phyloP scores from a whole-genome alignment of 768 basidiomycete genomes.

The Phanerochaete carnosa region DNA sequence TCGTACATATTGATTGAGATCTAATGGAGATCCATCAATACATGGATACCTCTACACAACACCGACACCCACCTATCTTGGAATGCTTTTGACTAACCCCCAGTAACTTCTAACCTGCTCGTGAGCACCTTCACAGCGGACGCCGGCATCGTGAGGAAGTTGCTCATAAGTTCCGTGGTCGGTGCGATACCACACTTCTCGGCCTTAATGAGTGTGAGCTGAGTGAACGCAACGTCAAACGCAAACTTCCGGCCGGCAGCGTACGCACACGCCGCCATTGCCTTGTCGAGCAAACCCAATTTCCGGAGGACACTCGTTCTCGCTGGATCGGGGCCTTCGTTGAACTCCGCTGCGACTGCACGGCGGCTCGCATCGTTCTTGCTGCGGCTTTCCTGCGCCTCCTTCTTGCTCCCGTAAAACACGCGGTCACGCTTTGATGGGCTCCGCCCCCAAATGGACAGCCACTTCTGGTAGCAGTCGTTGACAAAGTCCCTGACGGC shows the following conservation, averaged over 20 bases:
- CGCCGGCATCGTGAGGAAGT: neutral
- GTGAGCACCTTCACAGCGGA: neutral
- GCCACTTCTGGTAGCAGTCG: neutral
- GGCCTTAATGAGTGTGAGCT: constrained; percentile 57
- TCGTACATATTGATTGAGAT: neutral
- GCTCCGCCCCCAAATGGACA: neutral
- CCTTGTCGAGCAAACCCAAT: neutral
- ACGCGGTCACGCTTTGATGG: neutral
- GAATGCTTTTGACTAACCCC: neutral
- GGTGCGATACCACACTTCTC: constrained; percentile 18
- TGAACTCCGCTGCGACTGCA: neutral
- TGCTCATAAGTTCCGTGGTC: constrained; percentile 13
- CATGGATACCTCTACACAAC: too few relatives aligned
- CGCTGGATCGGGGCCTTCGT: neutral
- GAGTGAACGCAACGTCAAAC: constrained; percentile 51
- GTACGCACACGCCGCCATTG: constrained; percentile 51
- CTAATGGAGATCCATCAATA: too few relatives aligned
- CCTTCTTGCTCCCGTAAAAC: neutral
- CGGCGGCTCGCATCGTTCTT: neutral
- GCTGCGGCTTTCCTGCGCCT: neutral
- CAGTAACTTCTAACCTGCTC: neutral
- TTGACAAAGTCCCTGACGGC: constrained; percentile 27
- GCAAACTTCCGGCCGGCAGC: constrained; percentile 34
- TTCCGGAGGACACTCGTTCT: neutral
- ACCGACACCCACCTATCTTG: neutral